phyloP scores from a whole-genome alignment of 169 alveolate species.

The Plasmodium falciparum region DNA sequence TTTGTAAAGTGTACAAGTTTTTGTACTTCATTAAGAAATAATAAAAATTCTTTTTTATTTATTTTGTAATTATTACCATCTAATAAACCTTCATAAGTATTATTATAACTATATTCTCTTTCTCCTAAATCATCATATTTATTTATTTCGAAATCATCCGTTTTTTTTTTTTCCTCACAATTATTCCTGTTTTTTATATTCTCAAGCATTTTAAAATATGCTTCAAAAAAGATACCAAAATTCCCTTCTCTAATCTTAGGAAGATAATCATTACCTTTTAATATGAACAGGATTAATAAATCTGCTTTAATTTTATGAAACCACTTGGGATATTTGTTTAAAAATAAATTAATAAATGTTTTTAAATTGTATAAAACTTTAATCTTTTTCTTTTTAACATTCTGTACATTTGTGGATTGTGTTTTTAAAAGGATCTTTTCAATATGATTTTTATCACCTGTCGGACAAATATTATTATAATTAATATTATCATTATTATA shows the following conservation, averaged over 20 bases:
- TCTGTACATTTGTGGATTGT: background rate
- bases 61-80: slow-evolving; percentile 4
- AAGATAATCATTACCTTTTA: slow-evolving; percentile 82
- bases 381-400: slow-evolving; percentile 31
- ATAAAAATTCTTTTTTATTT: slow-evolving; percentile 34
- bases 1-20: slow-evolving; percentile 18
- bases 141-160: too few species aligned
- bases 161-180: background rate
- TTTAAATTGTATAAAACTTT: slow-evolving; percentile 58
- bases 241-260: slow-evolving; percentile 81
- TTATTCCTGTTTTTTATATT: background rate
- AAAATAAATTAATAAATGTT: slow-evolving; percentile 62
- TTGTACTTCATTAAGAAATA: slow-evolving; percentile 30
- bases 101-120: background rate
- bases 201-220: slow-evolving; percentile 76
- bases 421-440: background rate
- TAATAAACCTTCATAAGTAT: slow-evolving; percentile 30
- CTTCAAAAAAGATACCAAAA: slow-evolving; percentile 76
- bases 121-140: too few species aligned
- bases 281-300: slow-evolving; percentile 72
- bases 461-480: too few species aligned
- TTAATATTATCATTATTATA: background rate
- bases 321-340: slow-evolving; percentile 32
- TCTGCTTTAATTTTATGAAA: slow-evolving; percentile 66
- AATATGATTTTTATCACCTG: too few species aligned